Conservation (phyloP, 345 rosid genomes). For the Physaria fendleri region DNA sequence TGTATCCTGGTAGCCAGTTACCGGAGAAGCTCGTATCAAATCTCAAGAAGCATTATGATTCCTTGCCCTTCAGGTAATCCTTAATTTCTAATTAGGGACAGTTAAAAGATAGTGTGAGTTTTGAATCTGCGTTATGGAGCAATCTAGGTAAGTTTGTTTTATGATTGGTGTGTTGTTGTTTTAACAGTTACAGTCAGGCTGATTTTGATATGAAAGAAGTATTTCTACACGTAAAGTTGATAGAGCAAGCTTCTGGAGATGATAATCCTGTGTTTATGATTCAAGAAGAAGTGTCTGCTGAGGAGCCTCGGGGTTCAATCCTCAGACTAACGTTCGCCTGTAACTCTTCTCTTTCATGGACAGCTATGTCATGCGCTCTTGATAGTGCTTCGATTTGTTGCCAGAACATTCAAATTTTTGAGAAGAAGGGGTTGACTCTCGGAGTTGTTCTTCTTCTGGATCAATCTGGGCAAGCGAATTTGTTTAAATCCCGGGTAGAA, state of each 20-base stretch:
- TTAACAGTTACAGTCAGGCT: conserved; percentile 74
- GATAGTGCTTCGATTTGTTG: conserved; percentile 72
- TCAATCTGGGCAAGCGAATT: conserved; percentile 56
- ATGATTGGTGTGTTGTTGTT: conserved; percentile 5
- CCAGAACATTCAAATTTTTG: conserved; percentile 85
- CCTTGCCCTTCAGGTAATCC: conserved; percentile 80
- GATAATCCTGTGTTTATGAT: conserved; percentile 69
- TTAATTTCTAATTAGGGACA: conserved; percentile 8
- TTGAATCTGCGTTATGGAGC: conserved; percentile 14
- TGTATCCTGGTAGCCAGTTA: conserved; percentile 89
- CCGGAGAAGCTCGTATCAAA: conserved; percentile 93
- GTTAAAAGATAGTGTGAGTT: not conserved
- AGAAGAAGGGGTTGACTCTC: conserved; percentile 85
- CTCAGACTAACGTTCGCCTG: conserved; percentile 78
- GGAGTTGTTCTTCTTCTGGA: conserved; percentile 63
- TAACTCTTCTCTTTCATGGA: conserved; percentile 73
- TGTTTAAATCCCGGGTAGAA: conserved; percentile 56
- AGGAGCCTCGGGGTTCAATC: conserved; percentile 50
- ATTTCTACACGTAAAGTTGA: conserved; percentile 83
- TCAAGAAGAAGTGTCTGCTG: conserved; percentile 61
- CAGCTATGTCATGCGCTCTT: conserved; percentile 70
- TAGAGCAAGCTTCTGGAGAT: conserved; percentile 84
- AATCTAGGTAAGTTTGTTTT: conserved; percentile 1
- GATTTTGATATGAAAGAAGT: conserved; percentile 94
- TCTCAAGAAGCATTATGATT: conserved; percentile 91